A percentile compares a stretch with the other conserved stretches of the same genome.
Evolutionary conservation across 768 basidiomycete genomes (phyloP).

Genomic region (Lepiota subincarnata): DNA sequence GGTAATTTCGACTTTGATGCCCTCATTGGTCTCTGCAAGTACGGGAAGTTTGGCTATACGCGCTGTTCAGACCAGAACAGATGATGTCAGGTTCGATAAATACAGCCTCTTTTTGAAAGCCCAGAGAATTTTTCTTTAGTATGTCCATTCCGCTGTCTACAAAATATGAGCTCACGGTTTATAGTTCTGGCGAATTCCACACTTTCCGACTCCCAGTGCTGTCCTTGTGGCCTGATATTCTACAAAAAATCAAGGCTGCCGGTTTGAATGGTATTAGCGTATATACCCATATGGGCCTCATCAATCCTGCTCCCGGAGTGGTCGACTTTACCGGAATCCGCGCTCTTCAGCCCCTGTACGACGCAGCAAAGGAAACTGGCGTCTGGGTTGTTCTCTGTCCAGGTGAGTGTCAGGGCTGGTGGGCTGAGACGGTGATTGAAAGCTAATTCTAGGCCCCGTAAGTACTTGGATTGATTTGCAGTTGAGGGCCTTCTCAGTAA

Average conservation of each 20-base stretch:
- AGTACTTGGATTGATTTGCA: constrained; percentile 13
- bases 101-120: constrained; percentile 67
- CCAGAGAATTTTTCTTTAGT: constrained; percentile 73
- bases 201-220: constrained; percentile 79
- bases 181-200: constrained; percentile 84
- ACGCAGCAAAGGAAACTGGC: constrained; percentile 69
- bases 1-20: constrained; percentile 8
- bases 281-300: constrained; percentile 76
- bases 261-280: constrained; percentile 78
- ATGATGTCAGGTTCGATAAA: constrained; percentile 53
- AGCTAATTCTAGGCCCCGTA: constrained; percentile 32
- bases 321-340: constrained; percentile 72
- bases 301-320: constrained; percentile 70
- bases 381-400: constrained; percentile 80
- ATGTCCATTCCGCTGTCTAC: constrained; percentile 21
- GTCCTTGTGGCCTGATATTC: constrained; percentile 75
- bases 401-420: constrained; percentile 36
- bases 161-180: background rate
- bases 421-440: background rate
- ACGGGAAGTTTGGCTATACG: background rate
- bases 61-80: constrained; percentile 21
- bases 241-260: constrained; percentile 77
- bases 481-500: background rate
- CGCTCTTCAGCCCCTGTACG: constrained; percentile 64
- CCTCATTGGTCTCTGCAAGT: constrained; percentile 7